These are phyloP conservation scores for Cyclocybe aegerita DNA, from an alignment of 768 basidiomycete genomes.

Conservation along the genomic window DNA sequence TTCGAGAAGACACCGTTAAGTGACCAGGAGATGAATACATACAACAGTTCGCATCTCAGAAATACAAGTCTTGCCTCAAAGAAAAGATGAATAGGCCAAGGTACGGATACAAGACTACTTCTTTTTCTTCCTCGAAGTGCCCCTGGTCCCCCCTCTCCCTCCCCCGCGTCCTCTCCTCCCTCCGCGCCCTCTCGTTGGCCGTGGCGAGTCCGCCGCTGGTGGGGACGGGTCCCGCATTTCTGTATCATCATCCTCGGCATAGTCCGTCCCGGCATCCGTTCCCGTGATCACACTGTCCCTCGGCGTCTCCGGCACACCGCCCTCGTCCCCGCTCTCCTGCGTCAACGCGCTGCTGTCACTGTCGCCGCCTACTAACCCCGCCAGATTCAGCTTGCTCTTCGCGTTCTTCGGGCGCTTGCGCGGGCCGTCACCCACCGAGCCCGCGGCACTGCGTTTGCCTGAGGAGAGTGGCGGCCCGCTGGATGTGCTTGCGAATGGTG, in stretches of 20 bases:
- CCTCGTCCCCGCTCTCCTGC: conserved; percentile 80
- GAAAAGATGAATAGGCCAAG: conserved; percentile 4
- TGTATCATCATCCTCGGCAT: conserved; percentile 63
- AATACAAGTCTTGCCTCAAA: background rate
- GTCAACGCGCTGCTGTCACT: conserved; percentile 85
- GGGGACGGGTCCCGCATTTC: conserved; percentile 59
- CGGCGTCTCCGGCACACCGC: conserved; percentile 47
- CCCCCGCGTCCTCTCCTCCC: conserved; percentile 31
- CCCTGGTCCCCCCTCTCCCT: conserved; percentile 28
- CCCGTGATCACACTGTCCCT: conserved; percentile 68
- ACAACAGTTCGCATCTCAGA: too few species aligned
- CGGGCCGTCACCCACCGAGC: too few species aligned
- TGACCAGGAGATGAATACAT: too few species aligned
- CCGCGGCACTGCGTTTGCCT: conserved; percentile 12
- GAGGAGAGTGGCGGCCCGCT: conserved; percentile 17
- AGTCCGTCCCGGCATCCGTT: conserved; percentile 72
- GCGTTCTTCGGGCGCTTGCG: conserved; percentile 36
- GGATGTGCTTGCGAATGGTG: conserved; percentile 20
- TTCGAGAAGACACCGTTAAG: too few species aligned
- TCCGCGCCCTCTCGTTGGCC: conserved; percentile 32
- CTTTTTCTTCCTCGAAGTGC: conserved; percentile 44
- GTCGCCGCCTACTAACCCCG: conserved; percentile 77
- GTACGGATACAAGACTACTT: conserved; percentile 25
- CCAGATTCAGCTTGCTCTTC: conserved; percentile 59
- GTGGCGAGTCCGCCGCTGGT: conserved; percentile 38